Conservation (phyloP, 1,139 yeast genomes). For the Kurtzmaniella quercitrusa region DNA sequence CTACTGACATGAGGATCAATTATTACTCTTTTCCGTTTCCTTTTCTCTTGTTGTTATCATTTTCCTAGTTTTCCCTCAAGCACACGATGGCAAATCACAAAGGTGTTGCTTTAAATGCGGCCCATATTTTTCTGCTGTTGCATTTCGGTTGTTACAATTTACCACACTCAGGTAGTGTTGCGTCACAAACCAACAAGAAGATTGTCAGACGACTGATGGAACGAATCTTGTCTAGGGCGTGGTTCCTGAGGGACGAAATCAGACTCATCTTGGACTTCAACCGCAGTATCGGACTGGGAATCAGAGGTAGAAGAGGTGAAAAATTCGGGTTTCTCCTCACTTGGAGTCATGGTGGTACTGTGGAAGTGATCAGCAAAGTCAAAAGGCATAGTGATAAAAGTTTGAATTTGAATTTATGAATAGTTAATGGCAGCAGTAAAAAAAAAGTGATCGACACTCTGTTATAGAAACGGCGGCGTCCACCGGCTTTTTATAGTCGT, state of each 20-base stretch:
- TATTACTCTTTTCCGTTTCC: no score
- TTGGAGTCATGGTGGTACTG: conserved; percentile 6
- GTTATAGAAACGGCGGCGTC: not conserved
- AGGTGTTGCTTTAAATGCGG: not conserved
- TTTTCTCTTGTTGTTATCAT: not conserved
- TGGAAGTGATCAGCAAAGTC: conserved; percentile 7
- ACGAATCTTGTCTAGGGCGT: conserved; percentile 9
- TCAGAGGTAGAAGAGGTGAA: not conserved
- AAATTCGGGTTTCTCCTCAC: conserved; percentile 7
- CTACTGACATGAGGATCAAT: no score
- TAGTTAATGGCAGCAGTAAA: not conserved
- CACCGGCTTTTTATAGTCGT: not conserved
- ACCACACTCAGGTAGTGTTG: no score
- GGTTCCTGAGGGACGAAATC: conserved; percentile 3
- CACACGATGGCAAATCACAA: not conserved
- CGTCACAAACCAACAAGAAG: conserved; percentile 23
- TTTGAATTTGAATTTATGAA: not conserved
- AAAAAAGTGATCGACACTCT: not conserved
- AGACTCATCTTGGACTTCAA: conserved; percentile 3
- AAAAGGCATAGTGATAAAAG: conserved; percentile 5
- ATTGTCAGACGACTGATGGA: conserved; percentile 22
- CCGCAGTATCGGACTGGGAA: not conserved
- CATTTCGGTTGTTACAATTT: no score
- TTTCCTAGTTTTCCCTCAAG: not conserved
- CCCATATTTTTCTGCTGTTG: not conserved